Conservation (phyloP, 345 rosid species). For the Acer campestre region DNA sequence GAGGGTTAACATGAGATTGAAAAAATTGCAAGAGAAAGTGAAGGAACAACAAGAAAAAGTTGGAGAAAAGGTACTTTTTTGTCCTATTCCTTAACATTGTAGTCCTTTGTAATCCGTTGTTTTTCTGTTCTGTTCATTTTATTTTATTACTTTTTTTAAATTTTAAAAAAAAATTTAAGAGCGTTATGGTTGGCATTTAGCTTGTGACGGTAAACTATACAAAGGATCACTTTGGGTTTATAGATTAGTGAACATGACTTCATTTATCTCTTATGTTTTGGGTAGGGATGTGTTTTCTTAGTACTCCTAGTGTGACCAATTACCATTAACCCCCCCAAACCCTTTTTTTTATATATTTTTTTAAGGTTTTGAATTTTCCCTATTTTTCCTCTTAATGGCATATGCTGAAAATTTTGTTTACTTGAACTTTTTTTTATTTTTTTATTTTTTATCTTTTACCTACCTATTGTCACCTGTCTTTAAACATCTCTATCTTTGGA, state of each 20-base stretch:
- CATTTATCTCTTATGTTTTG: background rate
- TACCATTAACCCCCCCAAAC: background rate
- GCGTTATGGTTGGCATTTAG: background rate
- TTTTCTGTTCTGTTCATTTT: background rate
- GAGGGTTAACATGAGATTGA: constrained; percentile 88
- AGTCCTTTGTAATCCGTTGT: background rate
- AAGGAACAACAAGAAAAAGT: constrained; percentile 93
- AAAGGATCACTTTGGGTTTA: background rate
- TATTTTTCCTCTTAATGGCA: background rate
- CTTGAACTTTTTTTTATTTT: background rate
- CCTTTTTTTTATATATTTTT: too few species aligned
- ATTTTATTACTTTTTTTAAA: background rate
- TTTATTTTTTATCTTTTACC: background rate
- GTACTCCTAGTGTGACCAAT: background rate
- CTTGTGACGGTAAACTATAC: background rate
- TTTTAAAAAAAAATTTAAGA: background rate
- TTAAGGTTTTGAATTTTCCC: background rate
- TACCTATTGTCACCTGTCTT: background rate
- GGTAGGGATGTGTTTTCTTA: background rate
- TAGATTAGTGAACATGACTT: background rate
- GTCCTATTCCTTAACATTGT: constrained; percentile 14
- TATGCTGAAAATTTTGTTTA: background rate
- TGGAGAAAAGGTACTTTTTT: constrained; percentile 62
- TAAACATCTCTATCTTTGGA: background rate
- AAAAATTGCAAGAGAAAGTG: constrained; percentile 90